phyloP scores from a whole-genome alignment of 495 filamentous ascomycete genomes.

The Hypomontagnella submonticulosa region DNA sequence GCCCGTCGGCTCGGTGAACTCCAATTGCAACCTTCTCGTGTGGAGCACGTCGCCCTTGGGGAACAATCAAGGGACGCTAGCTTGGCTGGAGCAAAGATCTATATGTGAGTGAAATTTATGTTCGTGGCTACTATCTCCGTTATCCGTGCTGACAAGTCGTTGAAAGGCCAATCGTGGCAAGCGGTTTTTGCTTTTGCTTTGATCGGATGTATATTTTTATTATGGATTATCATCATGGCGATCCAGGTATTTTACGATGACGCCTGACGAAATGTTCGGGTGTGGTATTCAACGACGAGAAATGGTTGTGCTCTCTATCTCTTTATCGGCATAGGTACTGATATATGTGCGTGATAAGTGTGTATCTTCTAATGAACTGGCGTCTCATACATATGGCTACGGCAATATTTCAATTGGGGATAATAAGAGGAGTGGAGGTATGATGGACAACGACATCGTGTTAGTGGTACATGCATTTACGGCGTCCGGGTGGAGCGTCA shows the following conservation, averaged over 20 bases:
- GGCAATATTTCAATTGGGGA: neutral
- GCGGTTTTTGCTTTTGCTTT: conserved; percentile 76
- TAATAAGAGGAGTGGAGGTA: neutral
- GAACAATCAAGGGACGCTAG: conserved; percentile 76
- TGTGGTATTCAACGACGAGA: neutral
- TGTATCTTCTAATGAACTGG: neutral
- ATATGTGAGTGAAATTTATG: conserved; percentile 73
- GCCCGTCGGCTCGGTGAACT: conserved; percentile 75
- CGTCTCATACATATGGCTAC: neutral
- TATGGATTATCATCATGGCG: conserved; percentile 96
- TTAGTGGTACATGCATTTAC: neutral
- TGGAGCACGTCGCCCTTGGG: conserved; percentile 65
- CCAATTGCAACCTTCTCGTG: conserved; percentile 82
- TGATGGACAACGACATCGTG: neutral
- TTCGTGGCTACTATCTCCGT: neutral
- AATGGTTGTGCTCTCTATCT: neutral
- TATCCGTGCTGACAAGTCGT: conserved; percentile 28
- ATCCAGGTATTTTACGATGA: conserved; percentile 82
- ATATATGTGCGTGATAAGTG: no score
- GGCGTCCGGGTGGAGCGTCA: neutral
- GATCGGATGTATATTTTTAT: conserved; percentile 82
- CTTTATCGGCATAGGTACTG: neutral
- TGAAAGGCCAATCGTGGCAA: conserved; percentile 65
- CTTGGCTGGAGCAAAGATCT: conserved; percentile 86
- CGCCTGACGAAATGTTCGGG: conserved; percentile 1